Conservation (phyloP, 495 filamentous ascomycete species). For the Penicillium robsamsonii region DNA sequence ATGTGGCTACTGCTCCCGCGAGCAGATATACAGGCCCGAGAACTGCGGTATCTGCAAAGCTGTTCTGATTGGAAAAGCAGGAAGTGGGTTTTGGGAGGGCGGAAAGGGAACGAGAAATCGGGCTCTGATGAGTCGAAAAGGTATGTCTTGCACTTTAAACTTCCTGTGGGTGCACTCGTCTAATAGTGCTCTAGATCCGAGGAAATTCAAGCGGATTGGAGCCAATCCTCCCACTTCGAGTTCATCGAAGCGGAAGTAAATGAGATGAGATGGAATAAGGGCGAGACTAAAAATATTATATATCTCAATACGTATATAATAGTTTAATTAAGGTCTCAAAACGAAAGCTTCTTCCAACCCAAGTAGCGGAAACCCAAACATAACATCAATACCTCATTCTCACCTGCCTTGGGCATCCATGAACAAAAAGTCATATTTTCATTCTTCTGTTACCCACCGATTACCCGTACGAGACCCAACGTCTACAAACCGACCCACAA, state of each 20-base stretch:
- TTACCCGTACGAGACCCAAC: neutral
- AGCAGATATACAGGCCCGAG: conserved; percentile 80
- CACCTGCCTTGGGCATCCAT: neutral
- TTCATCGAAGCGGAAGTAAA: conserved; percentile 35
- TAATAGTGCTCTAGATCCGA: conserved; percentile 49
- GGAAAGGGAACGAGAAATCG: conserved; percentile 80
- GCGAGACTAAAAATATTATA: neutral
- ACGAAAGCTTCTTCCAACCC: neutral
- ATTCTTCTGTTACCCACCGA: neutral
- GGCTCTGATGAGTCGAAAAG: conserved; percentile 66
- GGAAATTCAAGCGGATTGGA: conserved; percentile 61
- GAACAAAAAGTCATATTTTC: neutral
- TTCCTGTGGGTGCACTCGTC: conserved; percentile 2
- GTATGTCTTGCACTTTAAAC: conserved; percentile 25
- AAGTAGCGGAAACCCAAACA: neutral
- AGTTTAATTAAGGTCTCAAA: too few species aligned
- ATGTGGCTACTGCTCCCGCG: conserved; percentile 77
- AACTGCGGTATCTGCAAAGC: conserved; percentile 75
- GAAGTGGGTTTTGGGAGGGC: conserved; percentile 87
- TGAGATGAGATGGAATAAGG: neutral
- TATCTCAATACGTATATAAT: neutral
- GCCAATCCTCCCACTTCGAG: conserved; percentile 31
- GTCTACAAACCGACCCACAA: neutral
- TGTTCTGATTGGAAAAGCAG: conserved; percentile 65
- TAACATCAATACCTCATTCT: neutral